Evolutionary conservation across 2,329 filamentous ascomycete genomes (phyloP).

Genomic region (Alternaria sp.): DNA sequence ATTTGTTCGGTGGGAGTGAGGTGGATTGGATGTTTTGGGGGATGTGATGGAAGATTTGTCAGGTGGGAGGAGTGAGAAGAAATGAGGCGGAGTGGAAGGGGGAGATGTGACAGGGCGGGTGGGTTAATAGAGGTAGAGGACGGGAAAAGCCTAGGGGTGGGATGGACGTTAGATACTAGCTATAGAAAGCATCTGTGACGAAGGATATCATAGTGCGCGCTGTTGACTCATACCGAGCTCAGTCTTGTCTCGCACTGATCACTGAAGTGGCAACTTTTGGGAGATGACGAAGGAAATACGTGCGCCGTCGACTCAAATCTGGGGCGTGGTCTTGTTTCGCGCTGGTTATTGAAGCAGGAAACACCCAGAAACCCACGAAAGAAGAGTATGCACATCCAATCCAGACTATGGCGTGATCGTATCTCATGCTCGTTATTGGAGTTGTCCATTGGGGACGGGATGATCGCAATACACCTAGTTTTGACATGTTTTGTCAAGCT

Average conservation of each 20-base stretch:
- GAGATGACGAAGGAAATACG: neutral
- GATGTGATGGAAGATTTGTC: too few species aligned
- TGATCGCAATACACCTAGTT: neutral
- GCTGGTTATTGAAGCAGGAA: neutral
- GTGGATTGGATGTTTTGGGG: too few species aligned
- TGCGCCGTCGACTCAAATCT: neutral
- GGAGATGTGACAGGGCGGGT: neutral
- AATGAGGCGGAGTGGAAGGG: neutral
- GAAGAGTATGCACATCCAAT: neutral
- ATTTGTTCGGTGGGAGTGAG: neutral
- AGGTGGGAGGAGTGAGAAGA: neutral
- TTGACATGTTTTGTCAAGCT: neutral
- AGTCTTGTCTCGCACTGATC: neutral
- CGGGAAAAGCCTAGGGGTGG: neutral
- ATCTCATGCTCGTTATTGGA: neutral
- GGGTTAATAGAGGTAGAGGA: neutral
- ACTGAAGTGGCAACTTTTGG: neutral
- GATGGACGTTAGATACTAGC: neutral
- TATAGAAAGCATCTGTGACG: neutral
- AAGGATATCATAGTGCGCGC: neutral
- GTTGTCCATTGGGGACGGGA: neutral
- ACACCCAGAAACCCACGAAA: neutral
- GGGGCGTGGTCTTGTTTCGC: neutral
- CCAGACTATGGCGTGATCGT: neutral
- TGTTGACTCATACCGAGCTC: neutral